Conservation (phyloP, 305 asterid species). For the Rubia balearica region DNA sequence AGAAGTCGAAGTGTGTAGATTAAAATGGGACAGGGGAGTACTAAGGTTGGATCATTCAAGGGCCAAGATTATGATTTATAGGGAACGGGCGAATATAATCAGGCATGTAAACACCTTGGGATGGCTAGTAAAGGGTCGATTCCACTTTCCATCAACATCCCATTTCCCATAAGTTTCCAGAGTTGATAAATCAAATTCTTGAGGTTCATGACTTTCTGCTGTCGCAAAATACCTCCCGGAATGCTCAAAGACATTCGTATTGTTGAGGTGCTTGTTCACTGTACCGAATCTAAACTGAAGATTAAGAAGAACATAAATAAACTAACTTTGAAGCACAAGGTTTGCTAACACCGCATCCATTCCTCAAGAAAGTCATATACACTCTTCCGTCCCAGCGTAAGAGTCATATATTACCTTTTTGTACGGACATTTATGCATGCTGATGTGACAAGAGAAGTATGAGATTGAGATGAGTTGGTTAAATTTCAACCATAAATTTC, state of each 20-base stretch:
- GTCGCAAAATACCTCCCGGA: slow-evolving; percentile 48
- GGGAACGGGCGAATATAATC: neutral
- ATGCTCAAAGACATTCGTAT: slow-evolving; percentile 64
- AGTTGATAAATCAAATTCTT: slow-evolving; percentile 42
- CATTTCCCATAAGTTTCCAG: slow-evolving; percentile 45
- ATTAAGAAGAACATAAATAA: slow-evolving; percentile 13
- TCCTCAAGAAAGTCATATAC: slow-evolving; percentile 14
- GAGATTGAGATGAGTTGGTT: too few relatives aligned
- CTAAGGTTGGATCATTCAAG: too few relatives aligned
- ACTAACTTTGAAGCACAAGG: slow-evolving; percentile 9
- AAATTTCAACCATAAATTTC: too few relatives aligned
- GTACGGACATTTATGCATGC: too few relatives aligned
- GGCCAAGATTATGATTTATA: neutral
- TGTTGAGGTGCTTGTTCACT: slow-evolving; percentile 46
- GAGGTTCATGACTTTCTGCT: slow-evolving; percentile 57
- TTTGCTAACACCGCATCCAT: too few relatives aligned
- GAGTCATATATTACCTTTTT: too few relatives aligned
- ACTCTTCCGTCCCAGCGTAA: too few relatives aligned
- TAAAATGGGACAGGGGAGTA: too few relatives aligned
- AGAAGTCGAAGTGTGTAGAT: too few relatives aligned
- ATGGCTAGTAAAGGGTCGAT: slow-evolving; percentile 65
- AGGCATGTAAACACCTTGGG: slow-evolving; percentile 48
- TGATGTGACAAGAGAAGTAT: too few relatives aligned
- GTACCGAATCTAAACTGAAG: slow-evolving; percentile 53
- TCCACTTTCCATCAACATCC: slow-evolving; percentile 48